Base-by-base conservation (phyloP, 495 filamentous ascomycete genomes). In the Hypoxylon rickii region DNA sequence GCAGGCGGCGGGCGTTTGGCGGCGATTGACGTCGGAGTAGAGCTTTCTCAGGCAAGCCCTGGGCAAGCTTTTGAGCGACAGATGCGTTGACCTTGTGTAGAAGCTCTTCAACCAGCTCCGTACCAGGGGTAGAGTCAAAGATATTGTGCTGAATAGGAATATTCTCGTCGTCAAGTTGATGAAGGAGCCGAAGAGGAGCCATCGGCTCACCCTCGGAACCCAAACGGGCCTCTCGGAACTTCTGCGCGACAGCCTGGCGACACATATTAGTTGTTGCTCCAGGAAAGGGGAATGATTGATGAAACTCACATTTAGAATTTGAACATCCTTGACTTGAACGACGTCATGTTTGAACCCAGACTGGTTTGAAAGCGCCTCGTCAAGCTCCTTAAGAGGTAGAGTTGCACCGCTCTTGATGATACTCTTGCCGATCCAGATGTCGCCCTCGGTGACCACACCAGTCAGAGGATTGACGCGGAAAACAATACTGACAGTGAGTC, bases 141-240 rank as follows among this genome's bases (percentile, higher is more conserved):
- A 98, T 89, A 75, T 97, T 98, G 64, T 89, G 83, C 73, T 94
- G 91, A 18, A 97, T 90, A 0, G 93, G 94, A 29, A 97, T 90
- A 68, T 97, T 97, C 77, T 98, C 94, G 60, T 98, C 94, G 63
- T 98, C 95, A n/a, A 97, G 83, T 70, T 94, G 89, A 67, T 96
- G 88, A 32, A 97, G 75, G 26, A 98, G 82, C 36, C 94, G 88
- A 42, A 97, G 83, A 39, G 92, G 84, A 15, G 92, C 88, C 54
- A 96, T 88, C 7, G 87, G 82, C 24, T 86, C 82, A 18, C 84
- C 82, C 17, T 86, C 86, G 45, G 90, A 86, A 40, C 89, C 89
- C 56, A 94, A 87, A 37, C 94, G 84, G 5, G 85, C 80, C 69
- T 96, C 89, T 31, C 90, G 88, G 80, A 96, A 94, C 68, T 92